Base-by-base conservation (phyloP, 345 rosid species). In the Bruguiera sexangula region DNA sequence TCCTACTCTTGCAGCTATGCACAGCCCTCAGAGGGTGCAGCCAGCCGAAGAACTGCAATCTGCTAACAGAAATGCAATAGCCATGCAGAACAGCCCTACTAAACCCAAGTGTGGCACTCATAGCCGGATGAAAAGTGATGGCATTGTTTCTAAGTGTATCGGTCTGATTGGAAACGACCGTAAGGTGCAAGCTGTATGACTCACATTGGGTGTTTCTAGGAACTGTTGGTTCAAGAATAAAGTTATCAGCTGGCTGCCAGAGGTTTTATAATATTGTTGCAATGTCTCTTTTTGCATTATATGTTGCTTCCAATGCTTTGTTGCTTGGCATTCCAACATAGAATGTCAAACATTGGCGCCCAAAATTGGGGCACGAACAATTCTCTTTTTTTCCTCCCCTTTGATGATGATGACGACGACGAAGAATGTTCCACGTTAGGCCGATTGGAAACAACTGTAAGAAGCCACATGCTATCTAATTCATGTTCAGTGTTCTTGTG, bases 61-160 rank as follows among this genome's bases (percentile, higher is more conserved):
- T 79, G 79, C 69, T 43, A 21, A 39, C 69, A 78, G 71, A 56
- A 80, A 75, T 75, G 81, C 83, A 60, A 72, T 73, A 37, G 78
- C 73, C 56, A 63, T 69, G 69, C 85, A 77, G 68, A 79, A 65
- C 51, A 68, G 77, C 67, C 48, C 85, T 2, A 61, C 67, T 56
- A 79, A 72, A 62, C 74, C 79, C 2, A 83, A 75, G 63, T 75
- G 82, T 24, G 53, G 89, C 68, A 76, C 83, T 29, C 84, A 68
- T 16, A 80, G 82, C 76, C 86, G 89, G 74, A 51, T 80, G 78
- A 90, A 75, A 71, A 89, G 96, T 62, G 84, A 89, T 61, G 90
- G 97, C 83, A 82, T 64, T 70, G 87, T 95, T 59, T 87, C 96
- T 7, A 85, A 76, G 76, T 84, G 88, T 75, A 72, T 85, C 1